Evolutionary conservation across 1,139 yeast genomes (phyloP), one percentile per base, ranked within the genome.

Genomic region (Yarrowia galli): DNA sequence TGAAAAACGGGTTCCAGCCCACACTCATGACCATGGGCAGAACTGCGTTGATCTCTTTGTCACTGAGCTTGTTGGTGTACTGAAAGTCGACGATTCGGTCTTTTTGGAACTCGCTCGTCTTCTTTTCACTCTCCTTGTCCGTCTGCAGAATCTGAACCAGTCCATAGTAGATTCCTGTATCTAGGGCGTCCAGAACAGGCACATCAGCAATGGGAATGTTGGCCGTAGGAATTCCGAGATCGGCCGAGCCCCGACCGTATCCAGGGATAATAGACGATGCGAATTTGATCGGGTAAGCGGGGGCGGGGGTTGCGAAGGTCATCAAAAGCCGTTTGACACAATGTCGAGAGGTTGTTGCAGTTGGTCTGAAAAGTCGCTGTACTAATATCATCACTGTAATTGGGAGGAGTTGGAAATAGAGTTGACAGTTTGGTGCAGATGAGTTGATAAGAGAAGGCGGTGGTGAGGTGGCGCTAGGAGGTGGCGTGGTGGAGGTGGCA

Each of bases 201-300:
- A 84, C 77, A 23, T 83, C 82, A 16, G 83, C 84, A 13, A 91
- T 84, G 0, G 93, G 92, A 28, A 93, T 85, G 75, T 95, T 95
- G 20, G 98, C 99, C 0, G 99, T 95, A 3, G 99, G 99, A 68
- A 92, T 90, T 0, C 98, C 98, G 63, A 96, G 82, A 73, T 92
- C 97, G 0, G 96, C 79, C 0, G 97, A 91, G 0, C 99, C 99
- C 69, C 99, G 84, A 5, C 99, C 99, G 78, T 91, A 95, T 0
- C 99, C 99, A 53, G 95, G 85, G 25, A 91, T 85, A 46, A 96
- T 87, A 43, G 51, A 43, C 18, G 51, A 42, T 8, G 51, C 51
- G 18, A 58, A 58, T 20, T 58, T 58, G 42, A 58, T 9, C 20
- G 64, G 64, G 40, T 15, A 32, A 6, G 32, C 32, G 10, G 32